A percentile compares a stretch with the other conserved stretches of the same genome.
Evolutionary conservation across 2,329 filamentous ascomycete species (phyloP).

Genomic region (Dryadomyces sulphureus): DNA sequence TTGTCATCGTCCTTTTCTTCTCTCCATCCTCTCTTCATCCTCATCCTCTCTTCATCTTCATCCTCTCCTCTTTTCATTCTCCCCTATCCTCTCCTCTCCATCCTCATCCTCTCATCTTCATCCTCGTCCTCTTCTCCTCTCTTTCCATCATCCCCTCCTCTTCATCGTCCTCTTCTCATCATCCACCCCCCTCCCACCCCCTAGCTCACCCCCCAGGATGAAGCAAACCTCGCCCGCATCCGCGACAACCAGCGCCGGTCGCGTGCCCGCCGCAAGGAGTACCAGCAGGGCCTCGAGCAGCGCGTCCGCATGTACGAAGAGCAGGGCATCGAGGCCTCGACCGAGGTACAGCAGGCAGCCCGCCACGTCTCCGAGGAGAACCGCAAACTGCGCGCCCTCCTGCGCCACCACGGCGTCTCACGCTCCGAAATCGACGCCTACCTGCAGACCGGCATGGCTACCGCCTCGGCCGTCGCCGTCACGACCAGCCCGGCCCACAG

Average conservation of each 20-base stretch:
- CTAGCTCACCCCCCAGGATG: constrained; percentile 6
- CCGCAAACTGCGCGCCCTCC: constrained; percentile 41
- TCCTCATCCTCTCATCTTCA: background rate
- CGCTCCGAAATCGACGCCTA: constrained; percentile 37
- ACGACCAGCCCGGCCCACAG: background rate
- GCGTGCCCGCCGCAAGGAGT: constrained; percentile 60
- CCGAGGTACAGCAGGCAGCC: constrained; percentile 59
- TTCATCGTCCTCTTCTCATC: background rate
- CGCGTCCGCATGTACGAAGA: constrained; percentile 49
- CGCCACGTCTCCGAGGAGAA: constrained; percentile 57
- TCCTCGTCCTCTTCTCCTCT: background rate
- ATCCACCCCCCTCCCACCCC: background rate
- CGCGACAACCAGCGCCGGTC: constrained; percentile 65
- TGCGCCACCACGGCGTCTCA: constrained; percentile 40
- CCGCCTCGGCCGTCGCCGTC: background rate
- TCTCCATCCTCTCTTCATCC: background rate
- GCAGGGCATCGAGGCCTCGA: constrained; percentile 50
- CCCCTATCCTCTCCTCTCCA: background rate
- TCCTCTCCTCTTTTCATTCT: background rate
- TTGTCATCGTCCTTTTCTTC: background rate
- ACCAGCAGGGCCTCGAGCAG: constrained; percentile 53
- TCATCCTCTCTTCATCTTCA: background rate
- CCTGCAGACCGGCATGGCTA: constrained; percentile 12
- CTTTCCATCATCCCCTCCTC: background rate
- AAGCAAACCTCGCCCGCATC: constrained; percentile 36